Evolutionary conservation across 768 basidiomycete species (phyloP).

Genomic region (Boletus huronensis): DNA sequence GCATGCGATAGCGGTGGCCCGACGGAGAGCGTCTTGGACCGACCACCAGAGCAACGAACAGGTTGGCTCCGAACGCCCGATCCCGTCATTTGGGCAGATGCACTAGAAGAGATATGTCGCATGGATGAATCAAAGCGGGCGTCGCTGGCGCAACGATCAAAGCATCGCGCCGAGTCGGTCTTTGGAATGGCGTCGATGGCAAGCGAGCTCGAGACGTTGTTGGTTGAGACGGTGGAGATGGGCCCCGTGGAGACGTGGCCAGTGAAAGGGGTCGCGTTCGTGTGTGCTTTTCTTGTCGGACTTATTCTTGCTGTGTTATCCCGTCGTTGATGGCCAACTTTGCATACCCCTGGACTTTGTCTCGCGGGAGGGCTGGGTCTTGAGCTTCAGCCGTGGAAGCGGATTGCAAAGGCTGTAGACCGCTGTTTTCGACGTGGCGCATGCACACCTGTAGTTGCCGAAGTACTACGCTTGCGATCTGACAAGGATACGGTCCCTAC

Average conservation of each 20-base stretch:
- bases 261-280: constrained; percentile 17
- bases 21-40: constrained; percentile 73
- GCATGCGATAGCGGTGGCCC: constrained; percentile 89
- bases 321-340: constrained; percentile 7
- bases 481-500: no score
- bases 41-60: constrained; percentile 46
- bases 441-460: constrained; percentile 63
- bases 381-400: constrained; percentile 10
- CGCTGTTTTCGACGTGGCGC: constrained; percentile 68
- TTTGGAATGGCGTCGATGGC: constrained; percentile 84
- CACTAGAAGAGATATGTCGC: constrained; percentile 55
- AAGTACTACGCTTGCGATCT: constrained; percentile 50
- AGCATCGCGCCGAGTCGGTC: constrained; percentile 52
- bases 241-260: constrained; percentile 37
- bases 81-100: constrained; percentile 64
- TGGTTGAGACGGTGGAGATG: constrained; percentile 54
- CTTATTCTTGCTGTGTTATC: constrained; percentile 20
- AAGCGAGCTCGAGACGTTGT: constrained; percentile 48
- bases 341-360: not conserved
- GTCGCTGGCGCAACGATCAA: constrained; percentile 53
- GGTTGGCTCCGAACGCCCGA: constrained; percentile 74
- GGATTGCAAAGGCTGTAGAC: constrained; percentile 68
- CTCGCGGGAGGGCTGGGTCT: not conserved
- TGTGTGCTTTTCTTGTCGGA: constrained; percentile 23
- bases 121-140: constrained; percentile 10